phyloP scores from a whole-genome alignment of 306 rosid species.

The Potentilla sterilis region DNA sequence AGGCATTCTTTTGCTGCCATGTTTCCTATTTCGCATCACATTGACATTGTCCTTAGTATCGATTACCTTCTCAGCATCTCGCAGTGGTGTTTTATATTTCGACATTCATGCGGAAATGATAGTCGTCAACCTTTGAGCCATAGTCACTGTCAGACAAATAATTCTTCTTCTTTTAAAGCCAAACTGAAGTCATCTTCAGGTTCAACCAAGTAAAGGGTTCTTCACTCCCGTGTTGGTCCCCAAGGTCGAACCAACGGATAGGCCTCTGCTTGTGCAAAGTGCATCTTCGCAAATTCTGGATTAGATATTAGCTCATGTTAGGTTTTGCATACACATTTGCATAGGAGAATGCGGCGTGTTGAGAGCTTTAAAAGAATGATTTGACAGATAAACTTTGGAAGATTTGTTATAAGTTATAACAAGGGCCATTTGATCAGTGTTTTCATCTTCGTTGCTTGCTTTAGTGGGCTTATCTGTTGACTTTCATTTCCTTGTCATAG shows the following conservation, averaged over 20 bases:
- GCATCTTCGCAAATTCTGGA: slow-evolving; percentile 22
- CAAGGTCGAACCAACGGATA: slow-evolving; percentile 8
- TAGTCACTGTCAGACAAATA: too few relatives aligned
- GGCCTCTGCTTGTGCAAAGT: slow-evolving; percentile 4
- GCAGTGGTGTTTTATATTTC: slow-evolving; percentile 29
- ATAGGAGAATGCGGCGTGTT: slow-evolving; percentile 17
- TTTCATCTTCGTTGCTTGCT: not conserved
- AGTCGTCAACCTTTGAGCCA: not conserved
- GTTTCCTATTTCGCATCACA: not conserved
- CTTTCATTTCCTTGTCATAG: not conserved
- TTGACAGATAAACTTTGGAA: slow-evolving; percentile 8
- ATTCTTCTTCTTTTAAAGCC: not conserved
- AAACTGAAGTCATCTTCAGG: slow-evolving; percentile 11
- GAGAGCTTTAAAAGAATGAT: slow-evolving; percentile 21
- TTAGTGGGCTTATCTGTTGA: not conserved
- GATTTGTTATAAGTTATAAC: slow-evolving; percentile 4
- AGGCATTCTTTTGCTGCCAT: not conserved
- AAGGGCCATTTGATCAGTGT: not conserved
- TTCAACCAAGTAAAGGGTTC: slow-evolving; percentile 26
- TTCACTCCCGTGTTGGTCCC: not conserved
- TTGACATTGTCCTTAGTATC: not conserved
- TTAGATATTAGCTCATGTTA: slow-evolving; percentile 28
- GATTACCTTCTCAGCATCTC: not conserved
- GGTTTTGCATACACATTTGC: slow-evolving; percentile 29
- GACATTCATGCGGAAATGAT: not conserved